Conservation (phyloP, 78 protist species). For the Cavenderia fasciculata region DNA sequence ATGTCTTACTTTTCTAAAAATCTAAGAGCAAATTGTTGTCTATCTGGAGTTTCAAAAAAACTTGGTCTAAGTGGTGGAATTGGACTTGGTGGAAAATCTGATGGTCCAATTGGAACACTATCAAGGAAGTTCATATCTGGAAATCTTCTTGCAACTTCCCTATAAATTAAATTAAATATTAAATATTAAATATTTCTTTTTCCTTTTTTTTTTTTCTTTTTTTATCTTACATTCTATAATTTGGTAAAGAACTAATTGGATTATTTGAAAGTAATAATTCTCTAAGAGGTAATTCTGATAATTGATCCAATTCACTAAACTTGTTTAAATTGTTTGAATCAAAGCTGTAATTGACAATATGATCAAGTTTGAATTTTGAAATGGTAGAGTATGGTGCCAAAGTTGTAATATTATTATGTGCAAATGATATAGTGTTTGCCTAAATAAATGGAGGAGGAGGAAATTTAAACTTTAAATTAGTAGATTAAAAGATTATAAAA, state of each 20-base stretch:
- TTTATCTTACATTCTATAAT: slow-evolving; percentile 54
- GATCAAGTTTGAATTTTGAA: slow-evolving; percentile 18
- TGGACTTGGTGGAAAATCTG: slow-evolving; percentile 68
- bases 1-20: slow-evolving; percentile 30
- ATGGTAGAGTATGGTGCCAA: slow-evolving; percentile 25
- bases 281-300: slow-evolving; percentile 35
- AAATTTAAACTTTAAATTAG: too few relatives aligned
- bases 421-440: slow-evolving; percentile 59
- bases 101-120: slow-evolving; percentile 27
- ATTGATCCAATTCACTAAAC: slow-evolving; percentile 17
- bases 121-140: slow-evolving; percentile 46
- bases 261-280: slow-evolving; percentile 45
- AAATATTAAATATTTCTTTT: background rate
- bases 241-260: slow-evolving; percentile 27
- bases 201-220: background rate
- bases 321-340: slow-evolving; percentile 19
- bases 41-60: slow-evolving; percentile 18
- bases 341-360: slow-evolving; percentile 50
- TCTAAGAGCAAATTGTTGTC: slow-evolving; percentile 59
- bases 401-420: slow-evolving; percentile 46
- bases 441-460: too few relatives aligned
- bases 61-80: slow-evolving; percentile 57
- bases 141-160: slow-evolving; percentile 69
- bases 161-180: background rate
- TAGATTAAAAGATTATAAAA: too few relatives aligned